Evolutionary conservation across 306 rosid genomes (phyloP), one percentile per base, ranked within the genome.

Genomic region (Begonia fuchsioides): DNA sequence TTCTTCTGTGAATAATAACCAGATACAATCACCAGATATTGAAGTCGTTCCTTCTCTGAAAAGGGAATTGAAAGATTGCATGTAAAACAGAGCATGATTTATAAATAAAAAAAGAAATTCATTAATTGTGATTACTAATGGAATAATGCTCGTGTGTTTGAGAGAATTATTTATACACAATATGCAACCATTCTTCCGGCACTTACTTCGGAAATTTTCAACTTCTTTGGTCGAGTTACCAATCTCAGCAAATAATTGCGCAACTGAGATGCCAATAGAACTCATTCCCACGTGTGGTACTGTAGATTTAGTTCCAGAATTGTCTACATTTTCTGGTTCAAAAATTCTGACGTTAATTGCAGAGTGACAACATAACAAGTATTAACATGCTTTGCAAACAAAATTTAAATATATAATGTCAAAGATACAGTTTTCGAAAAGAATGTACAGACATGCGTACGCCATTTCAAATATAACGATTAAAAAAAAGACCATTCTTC

Each of bases 41-140:
- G 80, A 56, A 87, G 77, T 63, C 70, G 80, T 73, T 87, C 96
- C 50, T 35, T 35, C 13, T 10, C 96, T 87, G 79, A 47, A 76
- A 45, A 43, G 50, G 32, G 44, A 51, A 15, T 12, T 19, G 17
- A 39, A 43, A 47, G 19, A 47, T 12, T 2, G 45, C 45, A 10
- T 2, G 45, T 44, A 35, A 38, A 45, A 44, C n/a, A 53, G 39
- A 19, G 53, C 35, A 26, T 26, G 8, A 26, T 26, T 26, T 26
- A 26, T 26, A 26, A 26, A 26, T 26, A 26, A 26, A 3, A 26
- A 3, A 26, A 26, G 35, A 26, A 1, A 26, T 26, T 26, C 35
- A 26, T 26, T 26, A 26, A 26, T 3, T 26, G 35, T 26, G 8
- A 26, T 26, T 26, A 26, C 32, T 26, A 26, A 26, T 26, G 32